Base-by-base conservation (phyloP, 179 eudicot species). In the Silene noctiflora region DNA sequence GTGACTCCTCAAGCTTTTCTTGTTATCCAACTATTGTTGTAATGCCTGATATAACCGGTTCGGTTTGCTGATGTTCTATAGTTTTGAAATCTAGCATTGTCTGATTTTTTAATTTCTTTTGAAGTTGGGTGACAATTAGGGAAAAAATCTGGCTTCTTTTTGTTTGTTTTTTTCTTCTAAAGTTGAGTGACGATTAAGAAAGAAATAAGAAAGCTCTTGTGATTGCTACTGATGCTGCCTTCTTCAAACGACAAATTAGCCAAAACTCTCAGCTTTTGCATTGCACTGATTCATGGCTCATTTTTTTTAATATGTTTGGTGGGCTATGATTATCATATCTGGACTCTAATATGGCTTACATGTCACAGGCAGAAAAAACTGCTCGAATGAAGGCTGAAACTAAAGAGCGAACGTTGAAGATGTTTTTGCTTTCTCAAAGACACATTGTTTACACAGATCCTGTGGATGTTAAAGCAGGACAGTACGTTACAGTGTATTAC, bases 391-490 rank as follows among this genome's bases (percentile, higher is more conserved):
- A 91, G 85, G 92, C 97, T 59, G 89, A 91, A 83, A 91, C 82
- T 39, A 96, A 91, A 85, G 90, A 84, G 79, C 85, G 83, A 81
- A 93, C 96, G 25, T 25, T 93, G 88, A 90, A 87, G 87, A 80
- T 81, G 39, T 96, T 91, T 87, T 79, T 96, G 84, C 83, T 93
- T 85, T 93, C 99, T 69, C 98, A 91, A 79, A 91, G 92, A 86
- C 87, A 93, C 78, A 69, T 96, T 78, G 99, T 93, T 27, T 96
- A 91, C 79, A 96, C 98, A 11, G 94, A 96, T 77, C 99, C 99
- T 76, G 88, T 96, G 79, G 96, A 90, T 78, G 85, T 93, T 79
- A 87, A 74, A 79, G 96, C 99, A 53, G 99, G 99, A 82, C 78
- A 79, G 73, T 80, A 83, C 53, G 96, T 91, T 68, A 91, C 94